A percentile compares a stretch with the other conserved stretches of the same genome.
phyloP scores from a whole-genome alignment of 345 rosid species.

The Rubroshorea leprosula region DNA sequence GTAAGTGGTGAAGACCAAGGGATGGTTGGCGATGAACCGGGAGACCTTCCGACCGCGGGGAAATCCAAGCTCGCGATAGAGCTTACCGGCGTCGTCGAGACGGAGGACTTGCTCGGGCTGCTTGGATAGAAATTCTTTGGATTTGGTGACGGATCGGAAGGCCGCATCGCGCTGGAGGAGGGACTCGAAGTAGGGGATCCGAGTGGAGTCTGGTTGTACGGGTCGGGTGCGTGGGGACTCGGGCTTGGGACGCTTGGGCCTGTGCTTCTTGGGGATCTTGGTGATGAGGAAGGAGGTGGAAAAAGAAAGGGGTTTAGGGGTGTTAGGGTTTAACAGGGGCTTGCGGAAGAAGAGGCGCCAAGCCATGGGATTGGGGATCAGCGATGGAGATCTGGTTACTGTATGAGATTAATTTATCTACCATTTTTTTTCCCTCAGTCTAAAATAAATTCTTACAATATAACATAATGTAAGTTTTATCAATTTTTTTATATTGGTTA shows the following conservation, averaged over 20 bases:
- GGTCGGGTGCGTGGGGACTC: slow-evolving; percentile 61
- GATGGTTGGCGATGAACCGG: slow-evolving; percentile 55
- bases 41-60: slow-evolving; percentile 83
- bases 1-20: slow-evolving; percentile 52
- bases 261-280: slow-evolving; percentile 61
- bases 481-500: too few relatives aligned
- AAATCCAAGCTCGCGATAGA: slow-evolving; percentile 78
- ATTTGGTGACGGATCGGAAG: slow-evolving; percentile 59
- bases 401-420: too few relatives aligned
- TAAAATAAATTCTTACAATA: too few relatives aligned
- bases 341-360: slow-evolving; percentile 32
- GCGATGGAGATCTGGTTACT: too few relatives aligned
- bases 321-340: slow-evolving; percentile 24
- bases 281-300: slow-evolving; percentile 87
- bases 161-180: slow-evolving; percentile 53
- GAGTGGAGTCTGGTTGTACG: slow-evolving; percentile 49
- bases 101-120: slow-evolving; percentile 63
- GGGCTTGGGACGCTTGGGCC: slow-evolving; percentile 38
- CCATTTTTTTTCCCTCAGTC: too few relatives aligned
- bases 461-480: too few relatives aligned
- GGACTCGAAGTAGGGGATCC: slow-evolving; percentile 48
- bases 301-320: slow-evolving; percentile 22
- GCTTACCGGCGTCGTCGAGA: slow-evolving; percentile 77
- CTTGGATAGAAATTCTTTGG: slow-evolving; percentile 59
- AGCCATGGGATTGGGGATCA: slow-evolving; percentile 36